Percentiles rank a stretch among this genome's conserved stretches.
Evolutionary conservation across 306 rosid species (phyloP).

Genomic region (Echinosophora koreensis): DNA sequence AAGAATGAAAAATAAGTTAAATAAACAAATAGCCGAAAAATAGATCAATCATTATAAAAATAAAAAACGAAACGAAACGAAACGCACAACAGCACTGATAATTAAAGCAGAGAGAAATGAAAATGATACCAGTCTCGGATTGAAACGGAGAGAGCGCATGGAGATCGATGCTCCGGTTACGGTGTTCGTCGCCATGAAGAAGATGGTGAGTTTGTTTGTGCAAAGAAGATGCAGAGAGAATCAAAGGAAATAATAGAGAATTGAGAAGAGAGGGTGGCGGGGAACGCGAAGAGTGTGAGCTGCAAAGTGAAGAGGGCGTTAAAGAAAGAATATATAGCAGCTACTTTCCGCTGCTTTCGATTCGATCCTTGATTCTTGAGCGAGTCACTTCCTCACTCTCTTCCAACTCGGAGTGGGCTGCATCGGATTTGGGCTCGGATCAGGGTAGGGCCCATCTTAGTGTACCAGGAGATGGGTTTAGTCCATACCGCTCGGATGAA

Average conservation of each 20-base stretch:
- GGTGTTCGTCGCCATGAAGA: constrained; percentile 37
- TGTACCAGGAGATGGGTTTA: not conserved
- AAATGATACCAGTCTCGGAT: constrained; percentile 27
- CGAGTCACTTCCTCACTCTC: not conserved
- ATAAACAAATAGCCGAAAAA: not conserved
- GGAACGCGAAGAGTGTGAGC: constrained; percentile 40
- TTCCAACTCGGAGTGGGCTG: not conserved
- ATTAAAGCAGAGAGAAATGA: not conserved
- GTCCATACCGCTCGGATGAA: not conserved
- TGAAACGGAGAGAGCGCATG: constrained; percentile 4
- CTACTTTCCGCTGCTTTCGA: not conserved
- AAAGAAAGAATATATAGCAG: constrained; percentile 34
- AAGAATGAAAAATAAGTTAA: not conserved
- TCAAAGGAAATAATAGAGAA: not conserved
- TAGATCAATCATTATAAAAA: not conserved
- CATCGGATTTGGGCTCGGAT: not conserved
- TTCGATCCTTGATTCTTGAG: not conserved
- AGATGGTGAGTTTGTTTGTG: not conserved
- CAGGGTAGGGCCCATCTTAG: not conserved
- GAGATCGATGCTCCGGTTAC: constrained; percentile 22
- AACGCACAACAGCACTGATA: not conserved
- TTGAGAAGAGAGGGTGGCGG: constrained; percentile 39
- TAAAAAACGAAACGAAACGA: not conserved
- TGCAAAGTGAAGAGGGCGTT: not conserved
- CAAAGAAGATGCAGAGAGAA: constrained; percentile 14